Evolutionary conservation across 352 stramenopile species (phyloP), one percentile per base, ranked within the genome.

Genomic region (Globisporangium abappressorium): DNA sequence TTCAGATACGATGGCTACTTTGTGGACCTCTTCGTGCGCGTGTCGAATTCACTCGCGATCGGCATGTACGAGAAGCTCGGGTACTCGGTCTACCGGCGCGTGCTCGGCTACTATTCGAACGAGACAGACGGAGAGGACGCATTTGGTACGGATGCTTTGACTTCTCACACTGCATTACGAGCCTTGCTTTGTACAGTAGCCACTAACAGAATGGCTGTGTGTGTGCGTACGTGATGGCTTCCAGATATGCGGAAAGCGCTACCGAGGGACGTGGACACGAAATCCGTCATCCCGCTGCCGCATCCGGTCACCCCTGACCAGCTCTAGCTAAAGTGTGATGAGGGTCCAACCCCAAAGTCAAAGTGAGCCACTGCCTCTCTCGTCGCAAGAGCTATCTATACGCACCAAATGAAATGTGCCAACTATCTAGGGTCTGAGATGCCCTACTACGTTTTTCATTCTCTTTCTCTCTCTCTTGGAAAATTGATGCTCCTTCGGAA

Each of bases 21-120:
- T 83, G 97, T 99, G 58, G 97, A 99, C 74, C 79, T 99, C n/a
- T 99, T 99, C 73, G 97, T 99, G 22, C 85, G 97, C 30, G 89
- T 95, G 22, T 98, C 94, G 47, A 99, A 99, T 84, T 80, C 75
- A 41, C 72, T 97, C 20, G 94, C 94, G 18, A 97, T 98, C 59
- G 69, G 72, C 57, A 98, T 98, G 92, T 98, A 98, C 76, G 79
- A 95, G 62, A 92, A 94, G 41, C 90, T 98, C 70, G 93, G 92
- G 33, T 98, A 98, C 76, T 89, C 76, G 12, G 91, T 98, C 5
- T 98, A 98, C 70, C 82, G 94, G 30, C 78, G 81, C 22, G 94
- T 98, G 41, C 75, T 98, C 8, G 92, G 89, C 20, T 98, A 98
- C 68, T 98, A 98, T 56, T 94, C 84, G 20, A 95, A 90, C 56